phyloP scores from a whole-genome alignment of 2,329 filamentous ascomycete genomes.

The Fusarium proliferatum region DNA sequence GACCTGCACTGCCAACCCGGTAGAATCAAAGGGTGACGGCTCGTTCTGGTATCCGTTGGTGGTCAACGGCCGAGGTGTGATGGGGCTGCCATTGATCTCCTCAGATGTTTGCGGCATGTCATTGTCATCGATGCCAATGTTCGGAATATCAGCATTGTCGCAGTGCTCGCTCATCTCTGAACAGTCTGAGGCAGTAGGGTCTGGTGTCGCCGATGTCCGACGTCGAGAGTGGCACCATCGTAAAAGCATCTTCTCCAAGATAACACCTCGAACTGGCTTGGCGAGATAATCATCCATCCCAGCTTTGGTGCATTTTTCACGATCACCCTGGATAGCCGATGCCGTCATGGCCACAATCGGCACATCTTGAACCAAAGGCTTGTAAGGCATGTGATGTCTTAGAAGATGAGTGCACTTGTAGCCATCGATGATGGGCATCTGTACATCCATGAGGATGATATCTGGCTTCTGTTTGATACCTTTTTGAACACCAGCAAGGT shows the following conservation, averaged over 20 bases:
- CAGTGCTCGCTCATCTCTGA: conserved; percentile 59
- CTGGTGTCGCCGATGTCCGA: conserved; percentile 35
- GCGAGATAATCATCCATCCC: conserved; percentile 82
- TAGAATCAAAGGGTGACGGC: conserved; percentile 56
- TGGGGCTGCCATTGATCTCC: conserved; percentile 47
- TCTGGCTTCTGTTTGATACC: conserved; percentile 70
- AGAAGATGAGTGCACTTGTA: conserved; percentile 81
- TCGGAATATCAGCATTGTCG: conserved; percentile 55
- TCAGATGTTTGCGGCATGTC: conserved; percentile 39
- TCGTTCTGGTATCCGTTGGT: conserved; percentile 53
- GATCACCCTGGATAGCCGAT: conserved; percentile 80
- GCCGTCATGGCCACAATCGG: conserved; percentile 87
- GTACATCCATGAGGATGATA: conserved; percentile 82
- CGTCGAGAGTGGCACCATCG: conserved; percentile 67
- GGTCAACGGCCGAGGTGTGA: conserved; percentile 56
- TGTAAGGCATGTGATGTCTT: conserved; percentile 74
- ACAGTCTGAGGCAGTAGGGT: conserved; percentile 55
- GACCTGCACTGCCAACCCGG: conserved; percentile 51
- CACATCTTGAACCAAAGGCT: conserved; percentile 66
- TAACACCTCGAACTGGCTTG: conserved; percentile 77
- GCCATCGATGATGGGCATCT: conserved; percentile 81
- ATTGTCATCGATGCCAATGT: conserved; percentile 49
- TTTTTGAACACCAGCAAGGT: conserved; percentile 67
- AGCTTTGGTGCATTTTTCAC: conserved; percentile 77
- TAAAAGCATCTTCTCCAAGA: conserved; percentile 76